phyloP scores from a whole-genome alignment of 2,329 filamentous ascomycete species.

The Anisogramma anomala region DNA sequence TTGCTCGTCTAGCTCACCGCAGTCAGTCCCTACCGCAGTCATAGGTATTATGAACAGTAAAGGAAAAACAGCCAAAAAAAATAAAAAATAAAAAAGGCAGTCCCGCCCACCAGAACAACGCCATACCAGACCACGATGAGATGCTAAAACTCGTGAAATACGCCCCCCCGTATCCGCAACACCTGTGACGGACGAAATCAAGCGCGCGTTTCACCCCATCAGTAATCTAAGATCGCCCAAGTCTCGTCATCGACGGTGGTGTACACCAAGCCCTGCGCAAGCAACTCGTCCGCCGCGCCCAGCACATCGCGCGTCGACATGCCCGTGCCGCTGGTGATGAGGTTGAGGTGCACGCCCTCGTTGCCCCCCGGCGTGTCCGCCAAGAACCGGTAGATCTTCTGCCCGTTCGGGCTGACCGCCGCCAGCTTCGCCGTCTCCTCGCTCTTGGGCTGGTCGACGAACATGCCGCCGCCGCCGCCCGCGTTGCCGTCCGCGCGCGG shows the following conservation, averaged over 20 bases:
- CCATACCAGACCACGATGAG: constrained; percentile 6
- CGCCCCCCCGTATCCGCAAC: neutral
- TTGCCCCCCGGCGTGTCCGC: constrained; percentile 57
- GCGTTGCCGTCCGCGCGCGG: constrained; percentile 24
- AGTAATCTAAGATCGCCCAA: constrained; percentile 71
- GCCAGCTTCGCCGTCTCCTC: constrained; percentile 30
- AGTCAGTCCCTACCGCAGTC: constrained; percentile 11
- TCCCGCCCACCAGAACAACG: constrained; percentile 10
- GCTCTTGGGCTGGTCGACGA: constrained; percentile 36
- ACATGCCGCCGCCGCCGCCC: constrained; percentile 40
- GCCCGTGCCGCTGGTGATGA: constrained; percentile 55
- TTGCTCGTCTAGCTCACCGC: constrained; percentile 1
- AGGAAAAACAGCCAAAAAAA: too few species aligned
- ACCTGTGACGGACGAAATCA: constrained; percentile 2
- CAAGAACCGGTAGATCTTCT: constrained; percentile 61
- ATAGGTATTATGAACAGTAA: constrained; percentile 12
- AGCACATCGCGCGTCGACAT: constrained; percentile 60
- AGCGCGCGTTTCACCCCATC: constrained; percentile 2
- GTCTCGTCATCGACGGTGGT: constrained; percentile 89
- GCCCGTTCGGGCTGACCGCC: constrained; percentile 45
- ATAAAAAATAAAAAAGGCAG: constrained; percentile 11
- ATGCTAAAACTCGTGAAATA: constrained; percentile 7
- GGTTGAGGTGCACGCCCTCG: constrained; percentile 73
- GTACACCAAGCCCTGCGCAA: constrained; percentile 65
- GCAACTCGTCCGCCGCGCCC: constrained; percentile 70